Base-by-base conservation (phyloP, 83 land plant genomes). In the Picea engelmannii region DNA sequence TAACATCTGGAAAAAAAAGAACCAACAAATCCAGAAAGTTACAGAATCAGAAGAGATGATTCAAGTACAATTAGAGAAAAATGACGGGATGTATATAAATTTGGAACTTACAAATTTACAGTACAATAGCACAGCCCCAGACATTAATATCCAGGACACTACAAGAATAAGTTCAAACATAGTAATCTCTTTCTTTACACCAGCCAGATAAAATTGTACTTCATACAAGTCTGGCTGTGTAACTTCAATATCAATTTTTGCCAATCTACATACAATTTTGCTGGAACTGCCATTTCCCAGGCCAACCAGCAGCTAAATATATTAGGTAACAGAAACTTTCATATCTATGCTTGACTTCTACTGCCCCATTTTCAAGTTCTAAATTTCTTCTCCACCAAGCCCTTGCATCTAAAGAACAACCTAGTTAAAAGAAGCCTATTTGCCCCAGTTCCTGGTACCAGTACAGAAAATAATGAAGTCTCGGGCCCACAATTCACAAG, bases 161-260 rank as follows among this genome's bases (percentile, higher is more conserved):
- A 52, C 61, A 52, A 75, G 78, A 75, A 75, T 75, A 75, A 75
- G 78, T 52, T 25, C 16, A 60, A 69, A 73, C 24, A 75, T 23
- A 52, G 61, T 55, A 55, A 55, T 11, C 55, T 12, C 61, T 75
- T 73, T 73, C 42, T 73, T 73, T 47, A 49, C 52, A 21, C 78
- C 78, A 75, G 78, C 78, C 78, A 75, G 78, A 75, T 52, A 75
- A 52, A 73, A 52, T 75, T 75, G 25, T 75, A 75, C 61, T 75
- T 52, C 78, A 75, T 75, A 75, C 78, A 75, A 35, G 27, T 17
- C 78, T 52, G 78, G 55, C 61, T 75, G 35, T 60, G 25, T 58
- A 75, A 49, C 15, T 75, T 75, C 35, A 58, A 75, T 75, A 75
- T 24, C 78, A 75, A 13, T 52, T 75, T 40, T 52, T 23, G 18